Conservation (phyloP, 2,329 filamentous ascomycete genomes). For the Arthrobotrys iridis region DNA sequence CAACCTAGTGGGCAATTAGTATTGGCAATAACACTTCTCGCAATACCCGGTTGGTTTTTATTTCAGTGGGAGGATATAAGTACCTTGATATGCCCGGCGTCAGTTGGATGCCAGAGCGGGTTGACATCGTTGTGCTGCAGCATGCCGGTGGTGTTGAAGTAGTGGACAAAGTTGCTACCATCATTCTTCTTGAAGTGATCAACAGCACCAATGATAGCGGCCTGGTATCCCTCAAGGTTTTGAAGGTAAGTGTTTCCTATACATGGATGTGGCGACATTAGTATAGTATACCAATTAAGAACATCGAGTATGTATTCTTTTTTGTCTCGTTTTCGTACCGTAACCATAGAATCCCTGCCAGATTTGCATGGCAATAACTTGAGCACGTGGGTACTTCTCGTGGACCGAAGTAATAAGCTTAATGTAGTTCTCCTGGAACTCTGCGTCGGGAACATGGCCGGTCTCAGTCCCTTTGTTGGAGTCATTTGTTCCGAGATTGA, state of each 20-base stretch:
- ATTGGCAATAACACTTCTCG: neutral
- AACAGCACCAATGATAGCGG: slow-evolving; percentile 66
- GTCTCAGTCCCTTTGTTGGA: slow-evolving; percentile 61
- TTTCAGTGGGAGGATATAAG: neutral
- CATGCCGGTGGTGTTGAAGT: slow-evolving; percentile 71
- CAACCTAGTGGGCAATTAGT: slow-evolving; percentile 60
- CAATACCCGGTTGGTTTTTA: neutral
- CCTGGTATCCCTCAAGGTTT: slow-evolving; percentile 64
- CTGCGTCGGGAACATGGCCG: slow-evolving; percentile 60
- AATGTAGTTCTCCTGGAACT: slow-evolving; percentile 63
- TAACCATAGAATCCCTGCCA: slow-evolving; percentile 42
- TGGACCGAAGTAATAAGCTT: slow-evolving; percentile 63
- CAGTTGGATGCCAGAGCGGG: slow-evolving; percentile 70
- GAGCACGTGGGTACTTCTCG: slow-evolving; percentile 61
- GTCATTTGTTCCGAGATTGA: slow-evolving; percentile 65
- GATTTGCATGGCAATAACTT: slow-evolving; percentile 62
- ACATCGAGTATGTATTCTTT: neutral
- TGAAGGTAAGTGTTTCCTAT: slow-evolving; percentile 67
- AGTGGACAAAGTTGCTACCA: slow-evolving; percentile 67
- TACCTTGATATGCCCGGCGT: slow-evolving; percentile 70
- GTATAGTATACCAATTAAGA: slow-evolving; percentile 43
- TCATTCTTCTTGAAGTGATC: slow-evolving; percentile 64
- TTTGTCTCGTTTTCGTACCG: neutral
- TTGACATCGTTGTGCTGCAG: slow-evolving; percentile 72
- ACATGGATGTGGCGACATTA: slow-evolving; percentile 64